Conservation (phyloP, 306 rosid genomes). For the Cucurbita argyrosperma region DNA sequence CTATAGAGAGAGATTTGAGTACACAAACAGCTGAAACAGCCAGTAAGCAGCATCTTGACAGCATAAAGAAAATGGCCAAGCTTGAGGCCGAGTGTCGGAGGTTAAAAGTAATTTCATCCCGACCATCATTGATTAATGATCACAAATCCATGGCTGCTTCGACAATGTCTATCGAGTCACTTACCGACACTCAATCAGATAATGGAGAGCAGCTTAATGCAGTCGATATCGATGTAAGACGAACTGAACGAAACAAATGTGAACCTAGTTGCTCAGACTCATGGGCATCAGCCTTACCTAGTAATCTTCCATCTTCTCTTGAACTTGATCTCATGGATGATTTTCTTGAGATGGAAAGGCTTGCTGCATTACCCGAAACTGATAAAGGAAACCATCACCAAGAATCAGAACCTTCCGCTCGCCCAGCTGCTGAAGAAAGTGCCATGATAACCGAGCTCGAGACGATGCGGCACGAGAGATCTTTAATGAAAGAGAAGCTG, state of each 20-base stretch:
- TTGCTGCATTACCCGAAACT: constrained; percentile 51
- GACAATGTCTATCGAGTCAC: constrained; percentile 54
- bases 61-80: constrained; percentile 79
- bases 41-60: constrained; percentile 84
- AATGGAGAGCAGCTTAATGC: constrained; percentile 38
- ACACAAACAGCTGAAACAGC: constrained; percentile 87
- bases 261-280: constrained; percentile 55
- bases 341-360: constrained; percentile 92
- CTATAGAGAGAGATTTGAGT: constrained; percentile 86
- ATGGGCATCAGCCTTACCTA: constrained; percentile 57
- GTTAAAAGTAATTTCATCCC: constrained; percentile 35
- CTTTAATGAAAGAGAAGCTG: constrained; percentile 41
- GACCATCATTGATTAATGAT: constrained; percentile 21
- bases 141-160: constrained; percentile 41
- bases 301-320: constrained; percentile 36
- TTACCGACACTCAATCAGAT: constrained; percentile 66
- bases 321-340: constrained; percentile 84
- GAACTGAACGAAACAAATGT: constrained; percentile 37
- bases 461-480: constrained; percentile 36
- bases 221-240: constrained; percentile 29
- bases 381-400: constrained; percentile 21
- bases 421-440: constrained; percentile 20
- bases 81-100: constrained; percentile 88
- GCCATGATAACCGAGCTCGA: constrained; percentile 47
- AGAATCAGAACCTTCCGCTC: constrained; percentile 25